phyloP scores from a whole-genome alignment of 805 yeast genomes.

The Lachancea mirantina region DNA sequence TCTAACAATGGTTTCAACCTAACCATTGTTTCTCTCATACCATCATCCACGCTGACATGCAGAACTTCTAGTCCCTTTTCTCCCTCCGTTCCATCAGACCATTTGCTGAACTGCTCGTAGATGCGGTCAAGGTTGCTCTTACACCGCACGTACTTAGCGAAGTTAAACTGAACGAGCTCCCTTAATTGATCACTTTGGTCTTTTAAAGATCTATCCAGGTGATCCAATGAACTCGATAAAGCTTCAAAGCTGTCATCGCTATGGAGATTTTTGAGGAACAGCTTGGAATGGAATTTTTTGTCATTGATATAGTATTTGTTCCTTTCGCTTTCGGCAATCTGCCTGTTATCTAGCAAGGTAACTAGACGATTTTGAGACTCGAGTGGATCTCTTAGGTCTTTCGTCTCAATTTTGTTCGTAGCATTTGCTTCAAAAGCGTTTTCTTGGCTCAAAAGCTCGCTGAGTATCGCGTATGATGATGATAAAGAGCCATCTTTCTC shows the following conservation, averaged over 20 bases:
- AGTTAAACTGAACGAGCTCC: conserved; percentile 49
- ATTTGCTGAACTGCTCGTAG: conserved; percentile 41
- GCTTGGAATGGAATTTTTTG: conserved; percentile 50
- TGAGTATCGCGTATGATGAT: conserved; percentile 30
- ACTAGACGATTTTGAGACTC: conserved; percentile 5
- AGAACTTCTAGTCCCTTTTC: conserved; percentile 31
- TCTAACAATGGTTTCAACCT: conserved; percentile 54
- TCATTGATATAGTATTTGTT: conserved; percentile 47
- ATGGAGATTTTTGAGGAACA: conserved; percentile 50
- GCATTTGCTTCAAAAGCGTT: conserved; percentile 14
- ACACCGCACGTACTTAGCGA: conserved; percentile 54
- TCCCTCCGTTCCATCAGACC: conserved; percentile 25
- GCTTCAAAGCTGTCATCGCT: conserved; percentile 46
- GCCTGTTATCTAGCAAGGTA: conserved; percentile 34
- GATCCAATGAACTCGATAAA: conserved; percentile 40
- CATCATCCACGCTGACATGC: conserved; percentile 39
- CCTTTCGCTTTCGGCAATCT: conserved; percentile 34
- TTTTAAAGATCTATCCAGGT: conserved; percentile 43
- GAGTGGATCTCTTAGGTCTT: conserved; percentile 9
- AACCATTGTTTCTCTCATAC: conserved; percentile 46
- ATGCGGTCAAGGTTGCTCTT: conserved; percentile 60
- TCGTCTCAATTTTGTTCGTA: conserved; percentile 11
- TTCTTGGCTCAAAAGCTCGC: conserved; percentile 24
- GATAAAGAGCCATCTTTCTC: conserved; percentile 20
- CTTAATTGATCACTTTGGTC: conserved; percentile 45